A percentile compares a stretch with the other conserved stretches of the same genome.
Conservation (phyloP, 768 basidiomycete species). For the Lactarius vividus region DNA sequence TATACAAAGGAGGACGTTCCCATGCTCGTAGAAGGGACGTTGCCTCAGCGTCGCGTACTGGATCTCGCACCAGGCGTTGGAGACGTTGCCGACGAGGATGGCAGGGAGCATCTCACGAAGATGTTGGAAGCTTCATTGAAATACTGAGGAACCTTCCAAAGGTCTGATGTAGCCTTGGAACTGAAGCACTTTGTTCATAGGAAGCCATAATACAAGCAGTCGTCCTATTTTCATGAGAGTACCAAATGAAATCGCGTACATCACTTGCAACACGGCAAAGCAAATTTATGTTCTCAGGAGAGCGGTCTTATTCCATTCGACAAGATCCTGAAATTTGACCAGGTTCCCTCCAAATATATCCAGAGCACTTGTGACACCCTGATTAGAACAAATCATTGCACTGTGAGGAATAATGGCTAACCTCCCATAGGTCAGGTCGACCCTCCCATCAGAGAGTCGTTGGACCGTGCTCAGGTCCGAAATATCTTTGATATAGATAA, state of each 20-base stretch:
- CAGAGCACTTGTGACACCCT: slow-evolving; percentile 42
- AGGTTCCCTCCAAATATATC: slow-evolving; percentile 71
- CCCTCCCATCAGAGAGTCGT: slow-evolving; percentile 72
- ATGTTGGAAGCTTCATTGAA: slow-evolving; percentile 81
- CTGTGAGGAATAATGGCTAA: slow-evolving; percentile 31
- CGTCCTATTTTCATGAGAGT: slow-evolving; percentile 40
- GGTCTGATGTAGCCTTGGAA: neutral
- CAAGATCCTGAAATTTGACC: slow-evolving; percentile 58
- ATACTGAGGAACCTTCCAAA: slow-evolving; percentile 47
- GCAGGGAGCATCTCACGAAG: slow-evolving; percentile 71
- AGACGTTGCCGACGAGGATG: slow-evolving; percentile 77
- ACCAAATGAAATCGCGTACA: slow-evolving; percentile 50
- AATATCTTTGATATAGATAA: slow-evolving; percentile 49
- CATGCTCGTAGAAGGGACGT: slow-evolving; percentile 82
- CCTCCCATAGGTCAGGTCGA: slow-evolving; percentile 88
- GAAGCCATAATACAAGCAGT: neutral
- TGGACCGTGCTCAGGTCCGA: slow-evolving; percentile 81
- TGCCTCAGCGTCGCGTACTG: slow-evolving; percentile 89
- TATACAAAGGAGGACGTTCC: slow-evolving; percentile 66
- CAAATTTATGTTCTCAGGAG: slow-evolving; percentile 31
- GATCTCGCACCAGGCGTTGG: slow-evolving; percentile 92
- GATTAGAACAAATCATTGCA: neutral
- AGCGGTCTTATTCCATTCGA: slow-evolving; percentile 30
- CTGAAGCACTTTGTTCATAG: neutral
- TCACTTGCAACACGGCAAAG: slow-evolving; percentile 67